Evolutionary conservation across 768 basidiomycete genomes (phyloP).

Genomic region (Suillus sp.): DNA sequence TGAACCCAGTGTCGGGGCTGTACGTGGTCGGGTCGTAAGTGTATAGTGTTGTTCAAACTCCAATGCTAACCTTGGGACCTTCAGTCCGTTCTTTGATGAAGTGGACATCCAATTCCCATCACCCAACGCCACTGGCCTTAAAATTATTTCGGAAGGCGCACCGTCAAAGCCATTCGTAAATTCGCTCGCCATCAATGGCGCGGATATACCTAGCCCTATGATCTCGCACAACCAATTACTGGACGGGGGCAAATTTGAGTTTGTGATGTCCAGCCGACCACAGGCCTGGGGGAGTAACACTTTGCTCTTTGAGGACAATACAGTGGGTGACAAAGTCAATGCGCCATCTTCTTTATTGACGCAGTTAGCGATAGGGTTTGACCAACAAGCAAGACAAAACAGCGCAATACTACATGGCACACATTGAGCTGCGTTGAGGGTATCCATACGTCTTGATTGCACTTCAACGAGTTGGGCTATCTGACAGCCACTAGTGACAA

Average conservation of each 20-base stretch:
- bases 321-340: not conserved
- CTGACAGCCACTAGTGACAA: not conserved
- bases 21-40: conserved; percentile 77
- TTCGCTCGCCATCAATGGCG: conserved; percentile 59
- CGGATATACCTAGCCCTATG: conserved; percentile 43
- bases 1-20: conserved; percentile 75
- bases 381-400: not conserved
- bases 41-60: not conserved
- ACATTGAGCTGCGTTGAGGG: not conserved
- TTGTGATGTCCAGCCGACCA: conserved; percentile 62
- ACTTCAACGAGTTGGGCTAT: not conserved
- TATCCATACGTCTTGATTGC: not conserved
- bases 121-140: conserved; percentile 37
- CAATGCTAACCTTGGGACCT: not conserved
- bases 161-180: conserved; percentile 61
- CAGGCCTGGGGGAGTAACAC: conserved; percentile 45
- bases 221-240: conserved; percentile 65
- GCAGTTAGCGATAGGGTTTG: not conserved
- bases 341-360: not conserved
- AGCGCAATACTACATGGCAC: not conserved
- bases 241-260: conserved; percentile 56
- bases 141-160: conserved; percentile 59
- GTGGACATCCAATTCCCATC: conserved; percentile 58
- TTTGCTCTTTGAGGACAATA: not conserved
- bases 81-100: conserved; percentile 53